Evolutionary conservation across 2,329 filamentous ascomycete genomes (phyloP).

Genomic region (Tolypocladium album): DNA sequence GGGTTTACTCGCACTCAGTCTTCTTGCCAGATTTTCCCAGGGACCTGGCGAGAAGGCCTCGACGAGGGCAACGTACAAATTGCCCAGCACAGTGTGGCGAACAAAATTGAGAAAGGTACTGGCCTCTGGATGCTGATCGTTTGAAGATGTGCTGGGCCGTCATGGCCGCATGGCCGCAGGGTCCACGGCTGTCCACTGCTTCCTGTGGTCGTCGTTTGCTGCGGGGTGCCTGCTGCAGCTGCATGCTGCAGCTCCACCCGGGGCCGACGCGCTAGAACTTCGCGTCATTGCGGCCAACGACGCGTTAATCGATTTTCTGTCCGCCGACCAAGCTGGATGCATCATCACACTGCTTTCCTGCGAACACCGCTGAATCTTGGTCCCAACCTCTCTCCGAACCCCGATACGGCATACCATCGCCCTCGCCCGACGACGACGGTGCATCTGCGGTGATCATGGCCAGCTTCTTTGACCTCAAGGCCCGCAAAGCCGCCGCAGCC

Average conservation of each 20-base stretch:
- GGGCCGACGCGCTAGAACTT: not conserved
- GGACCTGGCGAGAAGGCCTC: too few species aligned
- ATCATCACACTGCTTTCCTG: not conserved
- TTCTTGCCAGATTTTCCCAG: not conserved
- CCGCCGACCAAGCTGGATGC: not conserved
- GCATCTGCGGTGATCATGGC: conserved; percentile 46
- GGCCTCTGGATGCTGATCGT: not conserved
- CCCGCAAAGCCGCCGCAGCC: conserved; percentile 67
- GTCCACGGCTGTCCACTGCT: not conserved
- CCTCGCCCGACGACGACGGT: not conserved
- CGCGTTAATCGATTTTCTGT: conserved; percentile 19
- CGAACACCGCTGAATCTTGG: not conserved
- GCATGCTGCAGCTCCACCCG: not conserved
- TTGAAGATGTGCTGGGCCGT: not conserved
- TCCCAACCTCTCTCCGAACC: not conserved
- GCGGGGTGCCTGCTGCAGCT: not conserved
- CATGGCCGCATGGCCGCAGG: not conserved
- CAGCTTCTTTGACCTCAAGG: conserved; percentile 93
- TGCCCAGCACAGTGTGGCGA: too few species aligned
- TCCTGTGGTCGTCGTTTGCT: not conserved
- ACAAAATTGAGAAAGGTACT: too few species aligned
- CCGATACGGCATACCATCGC: not conserved
- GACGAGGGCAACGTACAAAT: too few species aligned
- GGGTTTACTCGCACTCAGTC: too few species aligned
- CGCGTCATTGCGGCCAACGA: conserved; percentile 1